Base-by-base conservation (phyloP, 345 rosid species). In the Pugionium dolabratum region DNA sequence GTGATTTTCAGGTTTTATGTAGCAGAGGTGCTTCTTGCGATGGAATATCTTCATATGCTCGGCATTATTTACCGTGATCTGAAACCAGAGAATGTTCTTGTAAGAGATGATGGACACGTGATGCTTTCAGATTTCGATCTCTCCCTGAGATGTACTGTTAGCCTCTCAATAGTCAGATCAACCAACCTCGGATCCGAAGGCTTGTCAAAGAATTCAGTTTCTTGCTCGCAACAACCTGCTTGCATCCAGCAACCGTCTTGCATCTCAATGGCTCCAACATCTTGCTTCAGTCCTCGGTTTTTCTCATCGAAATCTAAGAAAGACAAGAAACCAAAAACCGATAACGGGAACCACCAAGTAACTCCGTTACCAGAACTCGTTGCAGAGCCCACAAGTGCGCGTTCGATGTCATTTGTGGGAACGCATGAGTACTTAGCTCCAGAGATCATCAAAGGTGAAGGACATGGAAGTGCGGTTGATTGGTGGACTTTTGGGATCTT, bases 401-500 rank as follows among this genome's bases (percentile, higher is more conserved):
- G 94, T 11, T 89, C 96, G 0, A 86, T 89, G 96, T 89, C 96
- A 1, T 89, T 86, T 54, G 96, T 89, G 6, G 96, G 96, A 56
- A 89, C 96, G 31, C 96, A 89, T 4, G 96, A 89, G 81, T 88
- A 88, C 79, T 70, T 88, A 68, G 95, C 92, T n/a, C 96, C 96
- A 2, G 92, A 88, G 75, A 88, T 83, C 39, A 86, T 86, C 74
- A 86, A 86, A 69, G 93, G 91, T 34, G 95, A 87, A 79, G 91
- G 91, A 48, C 96, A 85, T 59, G 96, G 94, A 45, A 87, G 94
- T 45, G 95, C 94, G 5, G 94, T 89, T 48, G 91, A 87, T 64
- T 89, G 96, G 95, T 90, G 96, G 95, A 90, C 95, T 26, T 87
- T 85, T 28, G 96, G 96, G 54, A 89, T 85, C 61, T 87, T 90